Conservation (phyloP, 2,329 filamentous ascomycete species). For the Monosporascus sp. region DNA sequence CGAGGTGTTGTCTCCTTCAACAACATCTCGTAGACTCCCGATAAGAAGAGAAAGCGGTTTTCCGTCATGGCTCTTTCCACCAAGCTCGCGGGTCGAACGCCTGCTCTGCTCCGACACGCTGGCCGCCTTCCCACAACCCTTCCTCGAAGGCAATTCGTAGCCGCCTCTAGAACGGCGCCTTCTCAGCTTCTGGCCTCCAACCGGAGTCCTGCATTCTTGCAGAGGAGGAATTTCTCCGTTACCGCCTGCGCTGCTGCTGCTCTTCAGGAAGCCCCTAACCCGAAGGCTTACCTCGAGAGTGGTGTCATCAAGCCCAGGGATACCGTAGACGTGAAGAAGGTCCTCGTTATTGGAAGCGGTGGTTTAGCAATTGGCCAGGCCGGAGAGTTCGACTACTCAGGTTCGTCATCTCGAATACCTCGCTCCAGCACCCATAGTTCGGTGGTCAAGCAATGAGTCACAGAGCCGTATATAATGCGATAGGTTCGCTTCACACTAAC, state of each 20-base stretch:
- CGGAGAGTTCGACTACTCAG: constrained; percentile 98
- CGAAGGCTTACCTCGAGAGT: constrained; percentile 84
- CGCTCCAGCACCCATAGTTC: constrained; percentile 3
- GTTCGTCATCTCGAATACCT: constrained; percentile 47
- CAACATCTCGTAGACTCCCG: constrained; percentile 11
- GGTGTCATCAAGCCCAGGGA: constrained; percentile 76
- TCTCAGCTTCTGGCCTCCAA: constrained; percentile 25
- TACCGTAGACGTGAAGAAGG: constrained; percentile 89
- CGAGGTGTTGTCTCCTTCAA: constrained; percentile 15
- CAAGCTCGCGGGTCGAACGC: constrained; percentile 50
- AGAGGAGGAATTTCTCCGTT: constrained; percentile 45
- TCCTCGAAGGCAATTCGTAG: constrained; percentile 39
- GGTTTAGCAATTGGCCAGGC: constrained; percentile 95
- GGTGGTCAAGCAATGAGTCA: constrained; percentile 18
- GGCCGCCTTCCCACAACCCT: constrained; percentile 42
- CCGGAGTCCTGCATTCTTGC: constrained; percentile 30
- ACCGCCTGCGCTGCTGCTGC: constrained; percentile 37
- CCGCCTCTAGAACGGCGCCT: constrained; percentile 31
- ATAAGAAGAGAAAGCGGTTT: neutral
- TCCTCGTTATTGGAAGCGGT: constrained; percentile 91
- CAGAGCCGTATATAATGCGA: neutral
- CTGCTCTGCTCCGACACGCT: constrained; percentile 51
- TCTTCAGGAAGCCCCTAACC: constrained; percentile 67
- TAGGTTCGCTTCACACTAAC: constrained; percentile 15
- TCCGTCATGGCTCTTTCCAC: constrained; percentile 25